phyloP scores from a whole-genome alignment of 2,329 filamentous ascomycete genomes.

The Didymellaceae sp. region DNA sequence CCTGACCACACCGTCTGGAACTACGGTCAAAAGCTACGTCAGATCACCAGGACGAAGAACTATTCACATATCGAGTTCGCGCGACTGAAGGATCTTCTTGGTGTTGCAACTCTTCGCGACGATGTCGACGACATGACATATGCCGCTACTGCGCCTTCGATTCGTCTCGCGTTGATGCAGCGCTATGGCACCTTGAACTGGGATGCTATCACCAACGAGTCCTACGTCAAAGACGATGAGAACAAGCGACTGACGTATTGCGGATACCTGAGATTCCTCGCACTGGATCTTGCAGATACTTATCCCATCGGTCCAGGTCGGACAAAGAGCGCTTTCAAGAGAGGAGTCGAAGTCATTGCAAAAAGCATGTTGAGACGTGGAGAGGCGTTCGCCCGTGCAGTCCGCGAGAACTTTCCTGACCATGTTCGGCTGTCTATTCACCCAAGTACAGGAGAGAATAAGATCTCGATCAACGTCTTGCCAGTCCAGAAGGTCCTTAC shows the following conservation, averaged over 20 bases:
- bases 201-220: conserved; percentile 12
- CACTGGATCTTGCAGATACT: conserved; percentile 18
- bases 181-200: conserved; percentile 25
- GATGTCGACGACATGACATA: conserved; percentile 24
- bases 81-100: conserved; percentile 21
- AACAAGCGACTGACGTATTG: conserved; percentile 25
- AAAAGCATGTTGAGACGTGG: conserved; percentile 37
- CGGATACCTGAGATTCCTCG: conserved; percentile 28
- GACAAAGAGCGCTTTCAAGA: conserved; percentile 31
- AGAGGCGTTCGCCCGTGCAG: conserved; percentile 32
- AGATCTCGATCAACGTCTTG: conserved; percentile 31
- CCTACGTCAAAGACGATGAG: conserved; percentile 17
- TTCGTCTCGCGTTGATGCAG: conserved; percentile 25
- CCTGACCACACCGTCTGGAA: conserved; percentile 52
- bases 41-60: conserved; percentile 13
- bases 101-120: conserved; percentile 15
- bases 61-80: conserved; percentile 28
- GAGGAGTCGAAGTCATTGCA: conserved; percentile 31
- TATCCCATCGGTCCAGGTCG: conserved; percentile 11
- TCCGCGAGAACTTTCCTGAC: conserved; percentile 20
- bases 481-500: conserved; percentile 20
- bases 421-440: conserved; percentile 40
- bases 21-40: conserved; percentile 33
- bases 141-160: conserved; percentile 20
- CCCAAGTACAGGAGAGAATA: conserved; percentile 33